phyloP scores from a whole-genome alignment of 2,329 filamentous ascomycete species.

The Zymoseptoria pseudotritici region DNA sequence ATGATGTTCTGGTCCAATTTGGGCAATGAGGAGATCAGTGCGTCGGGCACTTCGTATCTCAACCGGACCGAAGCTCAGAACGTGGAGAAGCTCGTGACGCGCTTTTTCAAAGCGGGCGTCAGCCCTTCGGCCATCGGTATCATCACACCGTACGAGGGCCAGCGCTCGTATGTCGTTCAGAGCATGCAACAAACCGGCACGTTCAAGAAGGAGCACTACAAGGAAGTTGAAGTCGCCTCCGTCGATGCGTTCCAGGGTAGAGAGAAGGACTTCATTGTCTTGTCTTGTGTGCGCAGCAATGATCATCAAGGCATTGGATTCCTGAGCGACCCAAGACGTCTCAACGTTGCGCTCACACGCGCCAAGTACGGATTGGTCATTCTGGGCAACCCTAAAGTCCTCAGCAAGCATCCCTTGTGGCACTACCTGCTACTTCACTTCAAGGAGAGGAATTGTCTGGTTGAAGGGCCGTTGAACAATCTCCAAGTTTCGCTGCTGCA shows the following conservation, averaged over 20 bases:
- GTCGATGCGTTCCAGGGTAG: conserved; percentile 98
- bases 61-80: conserved; percentile 96
- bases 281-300: conserved; percentile 96
- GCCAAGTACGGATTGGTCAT: conserved; percentile 96
- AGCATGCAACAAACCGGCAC: conserved; percentile 98
- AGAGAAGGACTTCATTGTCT: conserved; percentile 97
- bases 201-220: conserved; percentile 97
- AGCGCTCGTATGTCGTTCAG: conserved; percentile 95
- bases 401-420: conserved; percentile 97
- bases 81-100: conserved; percentile 95
- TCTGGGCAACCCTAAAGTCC: conserved; percentile 91
- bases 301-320: conserved; percentile 97
- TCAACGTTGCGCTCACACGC: conserved; percentile 94
- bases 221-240: conserved; percentile 95
- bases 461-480: conserved; percentile 91
- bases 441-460: conserved; percentile 92
- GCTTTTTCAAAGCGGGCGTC: conserved; percentile 99
- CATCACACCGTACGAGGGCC: conserved; percentile 96
- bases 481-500: conserved; percentile 92
- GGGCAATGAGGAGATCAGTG: conserved; percentile 95
- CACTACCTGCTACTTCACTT: conserved; percentile 92
- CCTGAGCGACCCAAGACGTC: conserved; percentile 44
- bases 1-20: conserved; percentile 99
- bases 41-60: conserved; percentile 93
- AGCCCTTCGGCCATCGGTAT: conserved; percentile 89